These are phyloP conservation scores for Terana coerulea DNA, from an alignment of 768 basidiomycete genomes.

Conservation along the genomic window DNA sequence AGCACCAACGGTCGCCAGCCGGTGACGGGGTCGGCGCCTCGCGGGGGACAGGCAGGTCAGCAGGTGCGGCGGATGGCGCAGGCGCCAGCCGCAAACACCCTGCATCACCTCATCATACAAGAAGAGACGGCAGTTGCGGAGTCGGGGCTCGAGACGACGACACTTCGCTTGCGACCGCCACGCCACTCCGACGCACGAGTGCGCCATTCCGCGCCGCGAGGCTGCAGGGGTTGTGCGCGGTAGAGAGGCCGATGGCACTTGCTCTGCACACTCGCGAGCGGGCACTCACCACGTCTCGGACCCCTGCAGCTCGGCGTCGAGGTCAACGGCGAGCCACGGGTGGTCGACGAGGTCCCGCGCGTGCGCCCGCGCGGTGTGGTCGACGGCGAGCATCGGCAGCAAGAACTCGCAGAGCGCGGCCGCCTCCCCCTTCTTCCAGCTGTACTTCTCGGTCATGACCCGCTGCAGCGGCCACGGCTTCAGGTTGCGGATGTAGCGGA, in stretches of 20 bases:
- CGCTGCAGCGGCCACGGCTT: conserved; percentile 80
- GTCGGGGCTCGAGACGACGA: background rate
- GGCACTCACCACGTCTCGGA: conserved; percentile 4
- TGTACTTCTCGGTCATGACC: conserved; percentile 89
- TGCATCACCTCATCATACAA: conserved; percentile 6
- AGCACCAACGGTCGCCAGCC: background rate
- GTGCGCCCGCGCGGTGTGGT: conserved; percentile 62
- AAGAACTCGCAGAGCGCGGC: conserved; percentile 60
- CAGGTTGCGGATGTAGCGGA: conserved; percentile 70
- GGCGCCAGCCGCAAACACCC: conserved; percentile 2
- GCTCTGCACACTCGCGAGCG: background rate
- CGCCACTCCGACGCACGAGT: background rate
- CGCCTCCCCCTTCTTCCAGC: conserved; percentile 59
- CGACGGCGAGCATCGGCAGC: conserved; percentile 69
- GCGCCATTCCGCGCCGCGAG: background rate
- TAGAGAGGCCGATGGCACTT: background rate
- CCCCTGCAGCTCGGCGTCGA: conserved; percentile 4
- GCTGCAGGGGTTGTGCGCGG: background rate
- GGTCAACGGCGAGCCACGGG: conserved; percentile 57
- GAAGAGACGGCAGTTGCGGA: background rate
- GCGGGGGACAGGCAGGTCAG: no score
- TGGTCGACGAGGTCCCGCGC: conserved; percentile 76
- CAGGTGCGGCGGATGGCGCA: conserved; percentile 2
- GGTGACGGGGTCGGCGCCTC: conserved; percentile 2
- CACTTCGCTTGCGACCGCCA: background rate